These are phyloP conservation scores for Neckera pumila DNA, from an alignment of 225 moss, liverwort and hornwort genomes.

Conservation along the genomic window DNA sequence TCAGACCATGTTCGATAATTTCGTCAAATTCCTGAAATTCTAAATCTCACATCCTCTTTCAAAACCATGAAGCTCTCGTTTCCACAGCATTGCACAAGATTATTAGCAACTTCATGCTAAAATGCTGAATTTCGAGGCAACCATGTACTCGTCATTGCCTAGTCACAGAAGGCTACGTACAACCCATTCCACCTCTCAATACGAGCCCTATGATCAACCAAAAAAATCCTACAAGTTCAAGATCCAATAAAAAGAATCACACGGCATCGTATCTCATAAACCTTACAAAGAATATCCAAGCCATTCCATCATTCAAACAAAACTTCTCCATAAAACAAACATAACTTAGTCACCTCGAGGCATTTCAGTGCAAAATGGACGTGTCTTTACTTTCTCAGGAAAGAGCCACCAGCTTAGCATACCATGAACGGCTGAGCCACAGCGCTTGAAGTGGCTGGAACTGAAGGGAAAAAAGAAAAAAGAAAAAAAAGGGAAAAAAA, in stretches of 20 bases:
- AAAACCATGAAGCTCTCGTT: background rate
- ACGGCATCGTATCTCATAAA: no score
- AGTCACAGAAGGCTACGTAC: background rate
- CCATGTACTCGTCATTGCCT: background rate
- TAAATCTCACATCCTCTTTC: background rate
- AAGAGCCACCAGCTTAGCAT: slow-evolving; percentile 23
- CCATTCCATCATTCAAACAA: background rate
- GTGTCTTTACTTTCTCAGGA: slow-evolving; percentile 44
- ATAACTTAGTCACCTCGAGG: background rate
- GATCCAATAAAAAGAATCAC: background rate
- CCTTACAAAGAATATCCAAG: background rate
- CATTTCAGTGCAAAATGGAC: slow-evolving; percentile 20
- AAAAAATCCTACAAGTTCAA: background rate
- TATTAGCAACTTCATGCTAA: background rate
- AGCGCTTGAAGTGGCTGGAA: slow-evolving; percentile 13
- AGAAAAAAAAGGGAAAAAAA: background rate
- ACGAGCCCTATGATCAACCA: background rate
- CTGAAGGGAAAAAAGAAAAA: background rate
- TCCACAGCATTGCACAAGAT: background rate
- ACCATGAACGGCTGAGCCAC: slow-evolving; percentile 12
- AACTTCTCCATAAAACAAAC: background rate
- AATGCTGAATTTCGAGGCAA: background rate
- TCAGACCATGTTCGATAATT: background rate
- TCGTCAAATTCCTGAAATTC: background rate
- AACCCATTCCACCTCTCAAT: background rate